These are phyloP conservation scores for Citrullus colocynthis DNA, from an alignment of 306 rosid genomes.

Conservation along the genomic window DNA sequence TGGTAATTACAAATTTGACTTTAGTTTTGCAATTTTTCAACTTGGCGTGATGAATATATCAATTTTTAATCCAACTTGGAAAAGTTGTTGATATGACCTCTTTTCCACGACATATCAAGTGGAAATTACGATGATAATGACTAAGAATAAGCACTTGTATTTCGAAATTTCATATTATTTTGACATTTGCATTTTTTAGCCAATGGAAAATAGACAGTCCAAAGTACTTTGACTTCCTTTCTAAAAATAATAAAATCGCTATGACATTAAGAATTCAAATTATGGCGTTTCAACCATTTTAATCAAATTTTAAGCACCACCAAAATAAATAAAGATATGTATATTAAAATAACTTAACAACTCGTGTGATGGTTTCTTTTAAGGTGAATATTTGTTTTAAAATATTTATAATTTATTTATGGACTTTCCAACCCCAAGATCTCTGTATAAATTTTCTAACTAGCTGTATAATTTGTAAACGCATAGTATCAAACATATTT, in stretches of 20 bases:
- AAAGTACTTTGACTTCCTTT: neutral
- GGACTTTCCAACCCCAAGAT: too few species aligned
- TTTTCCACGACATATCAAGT: neutral
- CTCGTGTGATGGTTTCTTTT: too few species aligned
- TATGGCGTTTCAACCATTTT: neutral
- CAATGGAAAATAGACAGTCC: neutral
- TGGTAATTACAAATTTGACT: neutral
- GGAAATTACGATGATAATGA: neutral
- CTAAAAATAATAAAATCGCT: neutral
- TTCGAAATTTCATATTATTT: neutral
- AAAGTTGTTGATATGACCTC: neutral
- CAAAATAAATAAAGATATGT: too few species aligned
- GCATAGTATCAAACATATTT: too few species aligned
- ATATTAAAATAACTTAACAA: neutral
- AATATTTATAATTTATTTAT: too few species aligned
- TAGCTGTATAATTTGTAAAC: too few species aligned
- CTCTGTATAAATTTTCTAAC: too few species aligned
- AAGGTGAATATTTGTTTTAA: too few species aligned
- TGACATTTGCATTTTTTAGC: neutral
- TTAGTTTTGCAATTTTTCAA: neutral
- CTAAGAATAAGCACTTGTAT: neutral
- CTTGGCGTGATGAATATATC: neutral
- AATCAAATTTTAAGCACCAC: neutral
- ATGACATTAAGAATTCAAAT: neutral
- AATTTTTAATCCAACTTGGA: neutral